These are phyloP conservation scores for Saccharum officinarum DNA, from an alignment of 176 grass and related monocot species.

Conservation along the genomic window DNA sequence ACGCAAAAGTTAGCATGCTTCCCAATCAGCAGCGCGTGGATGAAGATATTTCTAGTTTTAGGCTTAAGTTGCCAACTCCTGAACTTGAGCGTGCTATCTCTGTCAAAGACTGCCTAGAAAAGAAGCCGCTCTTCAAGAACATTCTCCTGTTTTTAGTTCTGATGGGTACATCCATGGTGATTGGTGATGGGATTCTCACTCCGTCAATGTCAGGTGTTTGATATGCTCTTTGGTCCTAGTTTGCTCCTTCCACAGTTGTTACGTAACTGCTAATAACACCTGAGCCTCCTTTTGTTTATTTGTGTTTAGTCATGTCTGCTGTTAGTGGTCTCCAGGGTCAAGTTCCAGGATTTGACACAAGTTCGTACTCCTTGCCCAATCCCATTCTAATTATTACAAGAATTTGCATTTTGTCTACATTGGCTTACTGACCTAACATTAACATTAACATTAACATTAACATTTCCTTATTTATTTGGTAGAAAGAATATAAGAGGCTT, in stretches of 20 bases:
- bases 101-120: conserved; percentile 92
- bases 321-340: conserved; percentile 91
- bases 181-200: conserved; percentile 98
- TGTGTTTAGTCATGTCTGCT: conserved; percentile 86
- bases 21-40: conserved; percentile 96
- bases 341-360: conserved; percentile 80
- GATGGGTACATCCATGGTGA: conserved; percentile 97
- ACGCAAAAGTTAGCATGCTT: conserved; percentile 87
- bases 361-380: conserved; percentile 33
- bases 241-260: background rate
- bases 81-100: conserved; percentile 79
- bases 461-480: conserved; percentile 14
- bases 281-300: conserved; percentile 29
- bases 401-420: background rate
- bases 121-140: conserved; percentile 64
- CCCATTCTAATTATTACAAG: background rate
- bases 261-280: background rate
- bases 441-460: background rate
- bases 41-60: conserved; percentile 88
- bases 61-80: conserved; percentile 85
- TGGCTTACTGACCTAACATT: background rate
- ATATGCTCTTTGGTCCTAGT: conserved; percentile 18
- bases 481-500: background rate
- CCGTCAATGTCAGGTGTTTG: conserved; percentile 94
- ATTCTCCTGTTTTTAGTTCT: conserved; percentile 89